phyloP scores from a whole-genome alignment of 164 flowering plant species.

The Nymphaea colorata region DNA sequence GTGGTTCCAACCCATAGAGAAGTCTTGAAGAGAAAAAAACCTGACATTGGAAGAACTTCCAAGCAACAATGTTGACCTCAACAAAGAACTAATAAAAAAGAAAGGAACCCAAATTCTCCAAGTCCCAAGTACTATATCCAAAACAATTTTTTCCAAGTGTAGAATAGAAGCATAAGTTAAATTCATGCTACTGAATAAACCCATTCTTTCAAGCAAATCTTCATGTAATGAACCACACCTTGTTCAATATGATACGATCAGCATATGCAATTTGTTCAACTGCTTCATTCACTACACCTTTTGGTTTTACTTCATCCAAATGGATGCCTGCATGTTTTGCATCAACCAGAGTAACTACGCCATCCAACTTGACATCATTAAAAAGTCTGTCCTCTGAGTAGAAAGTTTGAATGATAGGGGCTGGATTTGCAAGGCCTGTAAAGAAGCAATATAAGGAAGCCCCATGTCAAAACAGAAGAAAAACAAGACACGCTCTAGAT shows the following conservation, averaged over 20 bases:
- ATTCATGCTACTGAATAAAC: background rate
- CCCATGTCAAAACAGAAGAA: background rate
- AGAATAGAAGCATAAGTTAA: too few relatives aligned
- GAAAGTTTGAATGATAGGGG: conserved; percentile 97
- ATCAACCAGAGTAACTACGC: conserved; percentile 96
- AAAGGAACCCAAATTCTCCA: too few relatives aligned
- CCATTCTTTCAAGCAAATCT: background rate
- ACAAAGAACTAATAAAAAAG: too few relatives aligned
- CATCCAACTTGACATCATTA: conserved; percentile 91
- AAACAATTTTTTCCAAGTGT: too few relatives aligned
- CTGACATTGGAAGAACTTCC: too few relatives aligned
- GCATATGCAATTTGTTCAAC: conserved; percentile 92
- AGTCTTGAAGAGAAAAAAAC: too few relatives aligned
- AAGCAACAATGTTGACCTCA: too few relatives aligned
- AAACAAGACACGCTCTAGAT: background rate
- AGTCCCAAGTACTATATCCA: too few relatives aligned
- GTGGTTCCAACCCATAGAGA: too few relatives aligned
- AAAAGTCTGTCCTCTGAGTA: conserved; percentile 87
- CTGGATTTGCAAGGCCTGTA: conserved; percentile 92
- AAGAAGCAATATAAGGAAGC: conserved; percentile 3
- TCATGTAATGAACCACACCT: conserved; percentile 36
- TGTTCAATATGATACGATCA: conserved; percentile 84
- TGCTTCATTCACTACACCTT: conserved; percentile 96
- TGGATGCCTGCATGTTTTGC: conserved; percentile 77
- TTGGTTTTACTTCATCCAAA: conserved; percentile 79